phyloP scores from a whole-genome alignment of 441 rosid species.

The Arabidopsis lyrata region DNA sequence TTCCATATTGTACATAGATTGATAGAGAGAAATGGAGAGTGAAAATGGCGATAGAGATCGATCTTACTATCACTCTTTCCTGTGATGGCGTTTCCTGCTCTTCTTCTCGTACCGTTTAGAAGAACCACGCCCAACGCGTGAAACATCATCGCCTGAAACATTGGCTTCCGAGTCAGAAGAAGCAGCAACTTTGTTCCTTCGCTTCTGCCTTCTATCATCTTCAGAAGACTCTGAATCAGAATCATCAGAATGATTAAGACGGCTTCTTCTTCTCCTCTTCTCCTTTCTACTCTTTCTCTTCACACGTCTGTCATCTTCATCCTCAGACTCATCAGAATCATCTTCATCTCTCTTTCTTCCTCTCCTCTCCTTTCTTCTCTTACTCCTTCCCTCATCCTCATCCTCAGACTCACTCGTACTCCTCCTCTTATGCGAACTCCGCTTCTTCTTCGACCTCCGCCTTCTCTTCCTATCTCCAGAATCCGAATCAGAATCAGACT shows the following conservation, averaged over 20 bases:
- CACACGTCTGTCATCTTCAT: conserved; percentile 54
- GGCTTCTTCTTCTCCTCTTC: conserved; percentile 78
- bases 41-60: neutral
- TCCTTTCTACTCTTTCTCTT: conserved; percentile 69
- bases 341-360: conserved; percentile 58
- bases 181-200: conserved; percentile 61
- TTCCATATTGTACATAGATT: conserved; percentile 29
- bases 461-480: conserved; percentile 69
- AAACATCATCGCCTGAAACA: conserved; percentile 42
- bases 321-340: conserved; percentile 46
- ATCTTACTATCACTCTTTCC: conserved; percentile 38
- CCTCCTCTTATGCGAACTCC: conserved; percentile 51
- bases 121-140: conserved; percentile 66
- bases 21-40: neutral
- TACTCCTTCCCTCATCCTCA: conserved; percentile 59
- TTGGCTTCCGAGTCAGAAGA: conserved; percentile 54
- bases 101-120: conserved; percentile 62
- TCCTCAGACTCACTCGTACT: conserved; percentile 58
- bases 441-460: conserved; percentile 63
- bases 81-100: conserved; percentile 59
- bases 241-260: conserved; percentile 55
- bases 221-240: conserved; percentile 60
- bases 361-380: conserved; percentile 64
- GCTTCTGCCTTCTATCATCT: conserved; percentile 53
- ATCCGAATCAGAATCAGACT: conserved; percentile 58